Conservation (phyloP, 768 basidiomycete genomes). For the Multifurca ochricompacta region DNA sequence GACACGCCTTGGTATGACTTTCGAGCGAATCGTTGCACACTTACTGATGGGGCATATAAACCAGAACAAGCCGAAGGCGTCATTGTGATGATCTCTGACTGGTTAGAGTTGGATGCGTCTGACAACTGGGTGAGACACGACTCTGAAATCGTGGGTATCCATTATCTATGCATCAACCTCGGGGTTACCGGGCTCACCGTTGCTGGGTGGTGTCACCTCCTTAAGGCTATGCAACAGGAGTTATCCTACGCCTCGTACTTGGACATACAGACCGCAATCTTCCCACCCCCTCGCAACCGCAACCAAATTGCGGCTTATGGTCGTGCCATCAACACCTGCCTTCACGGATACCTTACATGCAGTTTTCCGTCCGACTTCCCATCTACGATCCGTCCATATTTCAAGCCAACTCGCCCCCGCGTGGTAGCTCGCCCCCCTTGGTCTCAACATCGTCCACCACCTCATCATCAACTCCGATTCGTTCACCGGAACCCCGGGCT, state of each 20-base stretch:
- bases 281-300: slow-evolving; percentile 82
- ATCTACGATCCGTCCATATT: slow-evolving; percentile 69
- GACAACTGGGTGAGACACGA: slow-evolving; percentile 96
- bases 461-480: slow-evolving; percentile 19
- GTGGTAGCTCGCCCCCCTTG: background rate
- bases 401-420: slow-evolving; percentile 31
- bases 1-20: slow-evolving; percentile 70
- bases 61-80: slow-evolving; percentile 69
- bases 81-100: slow-evolving; percentile 78
- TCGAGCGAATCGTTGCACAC: slow-evolving; percentile 9
- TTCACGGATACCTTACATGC: slow-evolving; percentile 62
- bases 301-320: slow-evolving; percentile 88
- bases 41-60: background rate
- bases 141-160: slow-evolving; percentile 74
- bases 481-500: slow-evolving; percentile 24
- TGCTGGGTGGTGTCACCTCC: slow-evolving; percentile 12
- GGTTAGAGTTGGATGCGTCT: slow-evolving; percentile 88
- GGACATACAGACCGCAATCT: slow-evolving; percentile 73
- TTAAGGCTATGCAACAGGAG: slow-evolving; percentile 89
- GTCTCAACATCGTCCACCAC: slow-evolving; percentile 20
- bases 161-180: background rate
- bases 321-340: slow-evolving; percentile 75
- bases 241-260: slow-evolving; percentile 90
- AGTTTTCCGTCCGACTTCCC: slow-evolving; percentile 76
- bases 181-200: background rate